A percentile compares a stretch with the other conserved stretches of the same genome.
These are phyloP conservation scores for Capsicum chinense DNA, from an alignment of 257 asterid species.

Conservation along the genomic window DNA sequence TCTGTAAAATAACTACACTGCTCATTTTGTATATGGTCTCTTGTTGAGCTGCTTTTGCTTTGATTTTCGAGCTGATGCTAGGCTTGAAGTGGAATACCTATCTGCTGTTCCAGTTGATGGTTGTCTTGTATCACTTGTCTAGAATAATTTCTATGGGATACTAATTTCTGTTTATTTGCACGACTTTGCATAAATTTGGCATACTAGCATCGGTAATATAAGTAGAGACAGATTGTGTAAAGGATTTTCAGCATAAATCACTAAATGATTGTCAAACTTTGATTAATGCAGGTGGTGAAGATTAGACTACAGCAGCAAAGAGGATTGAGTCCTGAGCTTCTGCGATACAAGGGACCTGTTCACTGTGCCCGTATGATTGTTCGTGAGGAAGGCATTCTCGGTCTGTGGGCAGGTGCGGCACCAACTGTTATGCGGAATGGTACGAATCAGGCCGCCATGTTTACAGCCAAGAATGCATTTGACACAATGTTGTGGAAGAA, in stretches of 20 bases:
- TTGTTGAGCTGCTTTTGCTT: slow-evolving; percentile 11
- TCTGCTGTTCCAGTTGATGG: neutral
- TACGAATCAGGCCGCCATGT: slow-evolving; percentile 98
- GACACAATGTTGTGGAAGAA: slow-evolving; percentile 79
- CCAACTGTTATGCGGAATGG: slow-evolving; percentile 99
- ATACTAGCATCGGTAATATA: neutral
- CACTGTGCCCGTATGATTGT: slow-evolving; percentile 75
- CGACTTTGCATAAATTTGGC: neutral
- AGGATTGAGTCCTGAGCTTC: slow-evolving; percentile 75
- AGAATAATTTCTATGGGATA: neutral
- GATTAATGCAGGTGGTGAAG: slow-evolving; percentile 77
- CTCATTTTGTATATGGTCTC: slow-evolving; percentile 15
- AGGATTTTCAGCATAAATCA: neutral
- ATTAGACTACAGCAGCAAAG: slow-evolving; percentile 94
- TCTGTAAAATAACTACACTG: slow-evolving; percentile 14
- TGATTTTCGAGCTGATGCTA: neutral
- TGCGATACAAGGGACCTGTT: slow-evolving; percentile 84
- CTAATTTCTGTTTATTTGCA: slow-evolving; percentile 16
- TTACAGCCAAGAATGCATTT: slow-evolving; percentile 87
- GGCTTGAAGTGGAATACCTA: slow-evolving; percentile 21
- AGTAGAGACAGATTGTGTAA: neutral
- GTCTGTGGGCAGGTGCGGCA: slow-evolving; percentile 95
- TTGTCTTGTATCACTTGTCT: neutral
- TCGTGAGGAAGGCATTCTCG: slow-evolving; percentile 85
- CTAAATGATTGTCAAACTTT: neutral